These are phyloP conservation scores for Kingdonia uniflora DNA, from an alignment of 164 flowering plant species.

Conservation along the genomic window DNA sequence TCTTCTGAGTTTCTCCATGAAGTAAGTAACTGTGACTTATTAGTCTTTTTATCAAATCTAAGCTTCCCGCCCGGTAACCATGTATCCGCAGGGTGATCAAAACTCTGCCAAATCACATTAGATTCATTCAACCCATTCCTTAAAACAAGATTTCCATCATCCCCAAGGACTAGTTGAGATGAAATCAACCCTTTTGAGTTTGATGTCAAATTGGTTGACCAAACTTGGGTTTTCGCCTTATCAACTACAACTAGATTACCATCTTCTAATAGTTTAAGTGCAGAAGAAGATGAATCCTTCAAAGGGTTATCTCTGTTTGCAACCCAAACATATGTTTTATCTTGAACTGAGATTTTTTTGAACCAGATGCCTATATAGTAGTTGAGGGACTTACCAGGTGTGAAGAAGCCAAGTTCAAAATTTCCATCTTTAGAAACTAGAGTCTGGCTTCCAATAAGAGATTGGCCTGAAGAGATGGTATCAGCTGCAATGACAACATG, in stretches of 20 bases:
- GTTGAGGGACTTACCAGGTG: slow-evolving; percentile 12
- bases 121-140: slow-evolving; percentile 9
- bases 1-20: slow-evolving; percentile 14
- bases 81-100: neutral
- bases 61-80: slow-evolving; percentile 12
- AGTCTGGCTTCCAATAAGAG: slow-evolving; percentile 16
- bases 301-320: slow-evolving; percentile 17
- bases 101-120: neutral
- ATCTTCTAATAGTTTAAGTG: slow-evolving; percentile 10
- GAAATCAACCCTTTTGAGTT: neutral
- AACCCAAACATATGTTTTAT: slow-evolving; percentile 9
- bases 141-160: slow-evolving; percentile 25
- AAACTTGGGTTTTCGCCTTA: slow-evolving; percentile 1
- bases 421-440: slow-evolving; percentile 8
- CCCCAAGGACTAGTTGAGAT: slow-evolving; percentile 7
- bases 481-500: slow-evolving; percentile 3
- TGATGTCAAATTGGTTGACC: slow-evolving; percentile 11
- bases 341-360: slow-evolving; percentile 5
- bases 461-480: slow-evolving; percentile 13
- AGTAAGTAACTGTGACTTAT: slow-evolving; percentile 4
- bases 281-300: slow-evolving; percentile 1
- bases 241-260: slow-evolving; percentile 13
- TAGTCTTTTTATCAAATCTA: slow-evolving; percentile 6
- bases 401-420: slow-evolving; percentile 19
- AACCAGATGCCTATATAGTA: slow-evolving; percentile 19